phyloP scores from a whole-genome alignment of 768 basidiomycete genomes.

The Chiua virens region DNA sequence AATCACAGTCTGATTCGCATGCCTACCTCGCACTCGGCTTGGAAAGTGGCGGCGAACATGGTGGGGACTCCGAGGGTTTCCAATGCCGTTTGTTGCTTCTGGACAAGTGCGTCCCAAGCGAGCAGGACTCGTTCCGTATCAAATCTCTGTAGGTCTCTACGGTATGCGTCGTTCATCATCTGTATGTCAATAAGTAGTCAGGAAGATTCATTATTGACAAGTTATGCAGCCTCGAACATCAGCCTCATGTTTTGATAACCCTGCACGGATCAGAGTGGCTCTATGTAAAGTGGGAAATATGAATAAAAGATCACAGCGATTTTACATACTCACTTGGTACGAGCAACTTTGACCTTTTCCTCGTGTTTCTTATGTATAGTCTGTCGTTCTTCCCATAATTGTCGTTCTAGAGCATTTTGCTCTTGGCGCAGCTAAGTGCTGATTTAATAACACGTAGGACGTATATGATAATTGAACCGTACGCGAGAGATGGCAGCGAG shows the following conservation, averaged over 20 bases:
- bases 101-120: conserved; percentile 75
- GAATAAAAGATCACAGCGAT: not conserved
- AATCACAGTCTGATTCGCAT: not conserved
- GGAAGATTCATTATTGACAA: conserved; percentile 1
- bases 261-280: conserved; percentile 63
- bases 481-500: conserved; percentile 54
- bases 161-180: conserved; percentile 66
- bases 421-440: conserved; percentile 61
- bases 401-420: conserved; percentile 67
- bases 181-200: conserved; percentile 34
- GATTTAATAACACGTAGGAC: conserved; percentile 5
- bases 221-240: conserved; percentile 27
- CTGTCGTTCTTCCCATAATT: conserved; percentile 66
- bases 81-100: conserved; percentile 67
- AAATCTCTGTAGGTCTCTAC: conserved; percentile 63
- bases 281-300: conserved; percentile 36
- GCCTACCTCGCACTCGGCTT: conserved; percentile 57
- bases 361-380: conserved; percentile 64
- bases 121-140: conserved; percentile 67
- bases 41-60: conserved; percentile 60
- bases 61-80: conserved; percentile 63
- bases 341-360: conserved; percentile 67
- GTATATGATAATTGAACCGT: conserved; percentile 13
- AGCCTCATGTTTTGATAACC: conserved; percentile 65
- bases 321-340: conserved; percentile 53